Percentiles rank a stretch among this genome's conserved stretches.
These are phyloP conservation scores for Mycena alexandri DNA, from an alignment of 768 basidiomycete genomes.

Conservation along the genomic window DNA sequence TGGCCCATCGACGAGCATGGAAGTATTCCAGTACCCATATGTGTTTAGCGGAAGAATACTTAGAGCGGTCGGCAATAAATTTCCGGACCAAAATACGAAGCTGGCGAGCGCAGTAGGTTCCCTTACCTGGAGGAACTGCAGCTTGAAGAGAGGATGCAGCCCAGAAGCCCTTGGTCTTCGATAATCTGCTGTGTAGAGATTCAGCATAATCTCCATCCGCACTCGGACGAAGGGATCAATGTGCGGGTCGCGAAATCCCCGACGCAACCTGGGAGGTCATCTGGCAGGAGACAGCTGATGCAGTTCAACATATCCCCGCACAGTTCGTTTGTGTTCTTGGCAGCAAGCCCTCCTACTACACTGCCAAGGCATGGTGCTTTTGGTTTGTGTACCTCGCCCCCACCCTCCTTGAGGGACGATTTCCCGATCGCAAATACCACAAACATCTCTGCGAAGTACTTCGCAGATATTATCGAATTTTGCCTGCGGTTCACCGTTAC, in stretches of 20 bases:
- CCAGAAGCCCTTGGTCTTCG: neutral
- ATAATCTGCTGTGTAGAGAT: slow-evolving; percentile 1
- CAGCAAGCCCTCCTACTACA: slow-evolving; percentile 43
- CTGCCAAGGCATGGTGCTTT: slow-evolving; percentile 53
- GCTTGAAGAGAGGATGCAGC: slow-evolving; percentile 6
- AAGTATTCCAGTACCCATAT: slow-evolving; percentile 28
- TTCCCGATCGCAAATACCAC: slow-evolving; percentile 47
- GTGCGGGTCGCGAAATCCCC: slow-evolving; percentile 33
- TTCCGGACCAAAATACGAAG: neutral
- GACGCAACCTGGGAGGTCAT: slow-evolving; percentile 38
- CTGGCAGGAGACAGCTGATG: slow-evolving; percentile 46
- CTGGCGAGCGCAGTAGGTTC: neutral
- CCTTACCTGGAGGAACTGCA: neutral
- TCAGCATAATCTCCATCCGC: slow-evolving; percentile 7
- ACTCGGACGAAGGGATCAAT: neutral
- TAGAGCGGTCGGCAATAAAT: slow-evolving; percentile 14
- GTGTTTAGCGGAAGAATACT: slow-evolving; percentile 21
- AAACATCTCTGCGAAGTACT: slow-evolving; percentile 49
- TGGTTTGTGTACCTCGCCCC: slow-evolving; percentile 55
- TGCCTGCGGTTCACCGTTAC: slow-evolving; percentile 51
- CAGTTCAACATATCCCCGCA: slow-evolving; percentile 47
- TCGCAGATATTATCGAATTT: slow-evolving; percentile 51
- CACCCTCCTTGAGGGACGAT: slow-evolving; percentile 48
- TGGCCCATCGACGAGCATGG: slow-evolving; percentile 34
- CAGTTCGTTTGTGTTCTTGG: slow-evolving; percentile 46